A percentile compares a stretch with the other conserved stretches of the same genome.
Evolutionary conservation across 1,139 yeast genomes (phyloP).

Genomic region (Pichia sp.): DNA sequence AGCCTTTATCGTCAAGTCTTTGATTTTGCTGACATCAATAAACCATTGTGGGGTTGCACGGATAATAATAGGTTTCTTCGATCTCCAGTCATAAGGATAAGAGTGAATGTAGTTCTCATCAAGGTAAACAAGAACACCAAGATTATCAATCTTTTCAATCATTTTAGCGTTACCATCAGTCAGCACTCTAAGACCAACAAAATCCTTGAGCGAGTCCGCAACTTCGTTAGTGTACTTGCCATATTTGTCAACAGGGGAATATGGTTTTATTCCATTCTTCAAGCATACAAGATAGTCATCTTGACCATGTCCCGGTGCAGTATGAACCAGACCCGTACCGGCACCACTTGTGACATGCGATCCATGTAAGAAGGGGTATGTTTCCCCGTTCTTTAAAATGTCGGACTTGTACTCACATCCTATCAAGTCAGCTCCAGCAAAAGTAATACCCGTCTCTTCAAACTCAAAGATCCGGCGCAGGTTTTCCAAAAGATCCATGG

Average conservation of each 20-base stretch:
- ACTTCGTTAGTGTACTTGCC: slow-evolving; percentile 56
- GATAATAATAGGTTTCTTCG: slow-evolving; percentile 90
- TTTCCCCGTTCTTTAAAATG: slow-evolving; percentile 24
- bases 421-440: slow-evolving; percentile 42
- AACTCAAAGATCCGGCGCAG: slow-evolving; percentile 7
- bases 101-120: slow-evolving; percentile 61
- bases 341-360: slow-evolving; percentile 72
- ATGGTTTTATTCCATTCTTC: slow-evolving; percentile 47
- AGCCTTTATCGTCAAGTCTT: slow-evolving; percentile 52
- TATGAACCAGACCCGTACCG: slow-evolving; percentile 95
- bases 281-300: slow-evolving; percentile 81
- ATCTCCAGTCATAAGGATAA: slow-evolving; percentile 96
- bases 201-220: slow-evolving; percentile 35
- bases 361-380: slow-evolving; percentile 65
- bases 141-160: slow-evolving; percentile 36
- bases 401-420: slow-evolving; percentile 50
- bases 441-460: slow-evolving; percentile 18
- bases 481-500: slow-evolving; percentile 33
- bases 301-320: slow-evolving; percentile 97
- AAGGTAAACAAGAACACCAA: slow-evolving; percentile 41
- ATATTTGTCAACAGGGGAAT: slow-evolving; percentile 70
- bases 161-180: slow-evolving; percentile 46
- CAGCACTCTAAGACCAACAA: slow-evolving; percentile 56
- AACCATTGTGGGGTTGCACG: slow-evolving; percentile 98
- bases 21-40: slow-evolving; percentile 74